A percentile compares a stretch with the other conserved stretches of the same genome.
Evolutionary conservation across 1,284 basidiomycete species (phyloP).

Genomic region (Testicularia cyperi): DNA sequence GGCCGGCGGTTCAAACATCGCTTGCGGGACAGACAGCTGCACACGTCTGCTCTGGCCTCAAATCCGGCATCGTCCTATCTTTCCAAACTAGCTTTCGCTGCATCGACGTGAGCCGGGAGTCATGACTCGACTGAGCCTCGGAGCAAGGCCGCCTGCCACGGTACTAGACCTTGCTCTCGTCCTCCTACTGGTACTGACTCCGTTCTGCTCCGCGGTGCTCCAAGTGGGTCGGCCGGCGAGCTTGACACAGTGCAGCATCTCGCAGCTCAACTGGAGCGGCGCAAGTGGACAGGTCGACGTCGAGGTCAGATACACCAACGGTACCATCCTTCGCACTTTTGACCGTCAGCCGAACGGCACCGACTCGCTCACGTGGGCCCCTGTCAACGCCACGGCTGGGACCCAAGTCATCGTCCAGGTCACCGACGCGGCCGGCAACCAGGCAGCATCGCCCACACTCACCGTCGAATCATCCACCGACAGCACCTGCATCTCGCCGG

Average conservation of each 20-base stretch:
- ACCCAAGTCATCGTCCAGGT: not conserved
- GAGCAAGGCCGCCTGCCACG: too few species aligned
- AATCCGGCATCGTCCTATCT: too few species aligned
- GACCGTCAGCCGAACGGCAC: not conserved
- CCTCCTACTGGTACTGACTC: too few species aligned
- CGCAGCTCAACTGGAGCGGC: not conserved
- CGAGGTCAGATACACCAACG: too few species aligned
- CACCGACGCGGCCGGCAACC: not conserved
- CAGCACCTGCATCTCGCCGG: not conserved
- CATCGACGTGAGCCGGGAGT: too few species aligned
- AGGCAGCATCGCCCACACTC: not conserved
- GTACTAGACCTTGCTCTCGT: too few species aligned
- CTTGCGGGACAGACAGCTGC: too few species aligned
- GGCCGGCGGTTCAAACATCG: too few species aligned
- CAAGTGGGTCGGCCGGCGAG: not conserved
- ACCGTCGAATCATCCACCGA: not conserved
- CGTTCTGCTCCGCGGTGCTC: too few species aligned
- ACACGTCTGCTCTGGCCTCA: too few species aligned
- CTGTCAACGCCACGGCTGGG: not conserved
- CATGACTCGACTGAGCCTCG: too few species aligned
- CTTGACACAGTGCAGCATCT: not conserved
- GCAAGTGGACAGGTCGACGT: not conserved
- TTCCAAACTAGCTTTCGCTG: too few species aligned
- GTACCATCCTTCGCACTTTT: not conserved
- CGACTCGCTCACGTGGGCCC: not conserved